These are phyloP conservation scores for Wickerhamiella azyma DNA, from an alignment of 805 yeast genomes.

Conservation along the genomic window DNA sequence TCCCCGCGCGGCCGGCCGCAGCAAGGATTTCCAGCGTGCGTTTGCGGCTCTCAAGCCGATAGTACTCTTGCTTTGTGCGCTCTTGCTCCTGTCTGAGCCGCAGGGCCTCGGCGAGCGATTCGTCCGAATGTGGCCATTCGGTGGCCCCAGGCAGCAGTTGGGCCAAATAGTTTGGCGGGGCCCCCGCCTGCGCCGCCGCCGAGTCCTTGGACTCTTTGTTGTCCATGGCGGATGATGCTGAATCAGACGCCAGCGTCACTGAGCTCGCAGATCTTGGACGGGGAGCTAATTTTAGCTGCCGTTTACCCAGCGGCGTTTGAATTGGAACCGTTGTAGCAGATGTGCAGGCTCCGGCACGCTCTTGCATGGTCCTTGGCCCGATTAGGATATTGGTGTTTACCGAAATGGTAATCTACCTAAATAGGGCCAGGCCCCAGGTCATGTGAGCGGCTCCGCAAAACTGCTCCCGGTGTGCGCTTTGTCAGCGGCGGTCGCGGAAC, in stretches of 20 bases:
- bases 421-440: no score
- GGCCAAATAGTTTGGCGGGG: not conserved
- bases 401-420: not conserved
- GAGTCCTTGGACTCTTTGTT: not conserved
- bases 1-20: constrained; percentile 42
- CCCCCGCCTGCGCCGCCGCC: no score
- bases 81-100: constrained; percentile 60
- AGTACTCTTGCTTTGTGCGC: constrained; percentile 65
- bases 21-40: constrained; percentile 49
- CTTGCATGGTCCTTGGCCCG: not conserved
- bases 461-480: no score
- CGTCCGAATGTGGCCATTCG: constrained; percentile 44
- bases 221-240: not conserved
- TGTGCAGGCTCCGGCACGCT: not conserved
- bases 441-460: no score
- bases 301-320: not conserved
- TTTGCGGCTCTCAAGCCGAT: constrained; percentile 48
- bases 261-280: not conserved
- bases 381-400: not conserved
- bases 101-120: constrained; percentile 44
- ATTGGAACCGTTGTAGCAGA: not conserved
- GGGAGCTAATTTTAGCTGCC: not conserved
- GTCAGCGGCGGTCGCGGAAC: no score
- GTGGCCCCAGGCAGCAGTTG: constrained; percentile 39
- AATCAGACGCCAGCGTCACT: not conserved